These are phyloP conservation scores for Fusarium palustre DNA, from an alignment of 2,329 filamentous ascomycete genomes.

Conservation along the genomic window DNA sequence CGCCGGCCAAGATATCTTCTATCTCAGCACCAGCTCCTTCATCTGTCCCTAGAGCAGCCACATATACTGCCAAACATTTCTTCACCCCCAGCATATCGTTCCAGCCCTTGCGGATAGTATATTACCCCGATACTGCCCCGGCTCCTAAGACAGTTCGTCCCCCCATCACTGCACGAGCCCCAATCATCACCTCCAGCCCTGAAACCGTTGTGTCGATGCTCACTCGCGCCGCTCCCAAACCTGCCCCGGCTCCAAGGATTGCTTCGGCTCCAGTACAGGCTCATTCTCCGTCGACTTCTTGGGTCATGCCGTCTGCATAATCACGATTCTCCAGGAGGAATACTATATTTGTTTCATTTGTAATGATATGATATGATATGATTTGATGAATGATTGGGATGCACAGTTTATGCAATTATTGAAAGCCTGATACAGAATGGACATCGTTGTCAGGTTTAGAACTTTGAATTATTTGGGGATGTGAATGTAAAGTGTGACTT, in stretches of 20 bases:
- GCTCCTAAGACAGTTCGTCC: conserved; percentile 20
- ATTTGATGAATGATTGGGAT: conserved; percentile 1
- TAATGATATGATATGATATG: neutral
- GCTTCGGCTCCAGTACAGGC: conserved; percentile 14
- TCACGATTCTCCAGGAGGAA: neutral
- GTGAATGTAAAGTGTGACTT: neutral
- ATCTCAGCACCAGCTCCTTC: neutral
- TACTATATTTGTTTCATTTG: neutral
- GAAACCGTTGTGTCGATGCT: conserved; percentile 28
- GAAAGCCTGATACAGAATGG: neutral
- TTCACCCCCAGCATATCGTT: conserved; percentile 3
- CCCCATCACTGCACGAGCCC: conserved; percentile 22
- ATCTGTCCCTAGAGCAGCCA: neutral
- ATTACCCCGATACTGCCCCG: conserved; percentile 11
- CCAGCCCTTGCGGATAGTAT: neutral
- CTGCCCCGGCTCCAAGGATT: conserved; percentile 25
- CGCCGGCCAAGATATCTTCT: neutral
- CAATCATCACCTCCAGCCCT: conserved; percentile 17
- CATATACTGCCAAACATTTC: neutral
- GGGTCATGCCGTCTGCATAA: conserved; percentile 18
- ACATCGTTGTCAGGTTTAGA: neutral
- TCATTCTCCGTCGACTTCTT: conserved; percentile 16
- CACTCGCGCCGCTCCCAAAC: conserved; percentile 12
- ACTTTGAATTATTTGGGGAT: neutral
- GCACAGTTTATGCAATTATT: neutral